Conservation (phyloP, 805 yeast species). For the Cyberlindnera amylophila region DNA sequence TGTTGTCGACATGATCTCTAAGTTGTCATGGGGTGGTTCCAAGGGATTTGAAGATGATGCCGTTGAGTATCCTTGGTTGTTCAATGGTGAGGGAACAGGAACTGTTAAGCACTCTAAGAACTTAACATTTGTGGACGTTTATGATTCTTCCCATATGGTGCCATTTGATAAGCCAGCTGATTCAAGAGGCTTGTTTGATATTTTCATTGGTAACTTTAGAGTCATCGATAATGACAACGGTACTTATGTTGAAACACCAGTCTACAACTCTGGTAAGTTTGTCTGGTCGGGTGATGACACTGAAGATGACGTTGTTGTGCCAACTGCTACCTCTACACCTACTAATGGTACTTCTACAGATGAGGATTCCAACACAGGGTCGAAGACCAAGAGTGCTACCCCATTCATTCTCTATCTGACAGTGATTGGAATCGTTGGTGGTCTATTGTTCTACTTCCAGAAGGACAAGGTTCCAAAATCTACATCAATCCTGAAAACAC, state of each 20-base stretch:
- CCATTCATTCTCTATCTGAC: conserved; percentile 25
- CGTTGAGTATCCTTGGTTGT: conserved; percentile 41
- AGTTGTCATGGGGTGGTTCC: conserved; percentile 61
- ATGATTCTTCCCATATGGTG: conserved; percentile 88
- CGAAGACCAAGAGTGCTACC: conserved; percentile 15
- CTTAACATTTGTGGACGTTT: conserved; percentile 70
- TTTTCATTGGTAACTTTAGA: conserved; percentile 27
- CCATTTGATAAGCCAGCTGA: conserved; percentile 75
- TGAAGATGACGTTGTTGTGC: not conserved
- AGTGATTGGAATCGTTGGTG: conserved; percentile 21
- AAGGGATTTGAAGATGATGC: conserved; percentile 30
- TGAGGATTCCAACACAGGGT: too few relatives aligned
- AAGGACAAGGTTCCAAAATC: conserved; percentile 17
- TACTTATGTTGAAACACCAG: conserved; percentile 25
- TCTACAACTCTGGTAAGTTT: conserved; percentile 12
- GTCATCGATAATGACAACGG: conserved; percentile 15
- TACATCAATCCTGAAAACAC: conserved; percentile 20
- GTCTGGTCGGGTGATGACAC: conserved; percentile 9
- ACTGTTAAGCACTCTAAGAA: conserved; percentile 55
- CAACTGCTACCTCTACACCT: too few relatives aligned
- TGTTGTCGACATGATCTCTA: conserved; percentile 58
- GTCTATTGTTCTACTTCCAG: conserved; percentile 16
- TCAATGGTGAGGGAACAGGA: conserved; percentile 42
- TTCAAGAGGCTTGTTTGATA: conserved; percentile 67
- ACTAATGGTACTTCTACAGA: too few relatives aligned